Evolutionary conservation across 2,329 filamentous ascomycete genomes (phyloP), one percentile per base, ranked within the genome.

Genomic region (Spiromastix sp.): DNA sequence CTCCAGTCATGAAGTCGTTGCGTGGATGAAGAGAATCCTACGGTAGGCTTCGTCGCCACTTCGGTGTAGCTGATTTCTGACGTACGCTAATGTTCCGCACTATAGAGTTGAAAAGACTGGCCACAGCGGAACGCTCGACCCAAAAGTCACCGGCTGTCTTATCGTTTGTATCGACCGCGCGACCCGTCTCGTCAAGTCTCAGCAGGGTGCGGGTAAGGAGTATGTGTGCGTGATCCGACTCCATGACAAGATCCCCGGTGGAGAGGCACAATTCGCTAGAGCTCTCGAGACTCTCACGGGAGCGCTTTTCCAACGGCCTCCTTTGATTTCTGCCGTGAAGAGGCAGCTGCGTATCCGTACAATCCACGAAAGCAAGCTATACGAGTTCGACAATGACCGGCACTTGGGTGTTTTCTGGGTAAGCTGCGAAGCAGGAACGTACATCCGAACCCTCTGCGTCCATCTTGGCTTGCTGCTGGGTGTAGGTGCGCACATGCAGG

Each of bases 371-470:
- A 93, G 81, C 76, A 93, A 93, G 70, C 72, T 96, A 37, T 71
- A 85, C 58, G 91, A 98, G 70, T 98, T 96, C 59, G 91, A 98
- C 70, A 96, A 98, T 58, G 89, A 96, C 55, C 80, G 91, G 52
- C 87, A 96, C 62, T 75, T 98, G 24, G 91, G 84, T 63, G 89
- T 96, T 38, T 98, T 98, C 75, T 96, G 91, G 89, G 91, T 96
- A 51, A 93, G 85, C 66, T 98, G 91, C 65, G 91, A 98, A 67
- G 91, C 86, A 39, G 91, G 91, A 60, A 98, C 91, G 45, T 98
- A 98, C 64, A 96, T 98, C 60, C 84, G 91, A 71, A 98, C 91
- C 24, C 79, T 98, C 31, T 96, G 91, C 65, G 89, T 96, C 28
- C 91, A 96, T 67, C 64, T 98, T 49, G 84, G 85, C 62, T 65